Evolutionary conservation across 805 yeast species (phyloP).

Genomic region (Candida nitratophila): DNA sequence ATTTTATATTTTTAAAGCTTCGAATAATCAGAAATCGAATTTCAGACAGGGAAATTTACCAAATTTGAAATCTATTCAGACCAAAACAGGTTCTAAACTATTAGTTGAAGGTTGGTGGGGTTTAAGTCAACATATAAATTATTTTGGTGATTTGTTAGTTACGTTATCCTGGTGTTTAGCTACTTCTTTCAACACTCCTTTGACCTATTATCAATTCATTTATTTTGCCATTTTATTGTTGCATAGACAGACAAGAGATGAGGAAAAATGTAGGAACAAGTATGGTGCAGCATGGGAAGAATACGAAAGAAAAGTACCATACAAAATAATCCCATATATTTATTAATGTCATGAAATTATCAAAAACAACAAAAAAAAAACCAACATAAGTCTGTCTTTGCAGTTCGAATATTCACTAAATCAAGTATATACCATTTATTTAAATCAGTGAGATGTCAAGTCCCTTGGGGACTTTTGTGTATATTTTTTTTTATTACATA

Average conservation of each 20-base stretch:
- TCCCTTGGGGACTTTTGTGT: too few relatives aligned
- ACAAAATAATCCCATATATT: constrained; percentile 81
- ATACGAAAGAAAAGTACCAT: constrained; percentile 78
- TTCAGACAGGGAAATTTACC: constrained; percentile 73
- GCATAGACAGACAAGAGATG: constrained; percentile 90
- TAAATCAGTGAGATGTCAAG: too few relatives aligned
- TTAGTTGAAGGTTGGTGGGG: constrained; percentile 97
- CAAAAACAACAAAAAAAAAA: too few relatives aligned
- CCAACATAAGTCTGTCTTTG: too few relatives aligned
- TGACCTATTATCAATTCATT: constrained; percentile 81
- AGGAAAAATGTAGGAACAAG: constrained; percentile 79
- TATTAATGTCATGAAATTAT: constrained; percentile 40
- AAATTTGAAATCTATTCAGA: constrained; percentile 61
- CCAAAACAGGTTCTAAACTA: constrained; percentile 72
- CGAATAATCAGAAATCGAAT: constrained; percentile 79
- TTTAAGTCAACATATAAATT: constrained; percentile 84
- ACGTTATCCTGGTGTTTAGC: constrained; percentile 91
- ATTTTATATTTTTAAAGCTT: constrained; percentile 71
- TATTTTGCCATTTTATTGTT: constrained; percentile 78
- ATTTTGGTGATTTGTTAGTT: constrained; percentile 91
- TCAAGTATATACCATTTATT: too few relatives aligned
- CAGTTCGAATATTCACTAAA: too few relatives aligned
- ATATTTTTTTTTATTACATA: background rate
- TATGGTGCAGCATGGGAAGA: constrained; percentile 83
- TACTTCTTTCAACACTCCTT: constrained; percentile 71